Evolutionary conservation across 257 asterid species (phyloP), one percentile per base, ranked within the genome.

Genomic region (Lycium ferocissimum): DNA sequence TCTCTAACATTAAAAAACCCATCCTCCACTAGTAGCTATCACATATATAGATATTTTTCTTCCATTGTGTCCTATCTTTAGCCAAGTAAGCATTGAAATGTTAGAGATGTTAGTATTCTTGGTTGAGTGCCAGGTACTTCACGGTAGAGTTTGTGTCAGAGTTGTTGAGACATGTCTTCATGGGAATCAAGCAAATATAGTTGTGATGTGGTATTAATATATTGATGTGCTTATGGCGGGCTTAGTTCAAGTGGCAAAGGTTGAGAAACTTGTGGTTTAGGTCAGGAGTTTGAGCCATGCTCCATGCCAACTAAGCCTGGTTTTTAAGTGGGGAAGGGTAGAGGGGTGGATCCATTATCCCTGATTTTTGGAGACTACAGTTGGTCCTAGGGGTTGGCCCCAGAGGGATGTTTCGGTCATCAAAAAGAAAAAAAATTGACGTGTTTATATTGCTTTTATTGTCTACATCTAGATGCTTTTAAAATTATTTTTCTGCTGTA

Each of bases 341-440:
- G 69, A 20, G 37, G 37, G 37, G 69, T 9, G 14, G 35, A 37
- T 37, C 3, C 69, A 62, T 20, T 20, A 20, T 9, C 69, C 67
- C 1, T 1, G 13, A 61, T 33, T n/a, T 17, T n/a, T 8, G 33
- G 78, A 70, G 53, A 53, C 53, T 70, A 5, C 26, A 4, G 78
- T 70, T 38, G 78, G n/a, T n/a, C 54, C 78, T 70, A 15, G 38
- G 17, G 53, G 78, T 70, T 70, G 78, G 54, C 17, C 7, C 76
- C 78, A 15, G 5, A 38, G 10, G 0, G 14, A 15, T 17, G 15
- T 40, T 5, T 70, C 0, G 35, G 54, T 40, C 33, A 17, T 38
- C 53, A 17, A 70, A 70, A 70, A 70, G 47, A 7, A 69, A 37
- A 59, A 37, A 37, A 3, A 13, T 65, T 38, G 26, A 2, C 1